Base-by-base conservation (phyloP, 495 filamentous ascomycete species). In the Xylaria castorea region DNA sequence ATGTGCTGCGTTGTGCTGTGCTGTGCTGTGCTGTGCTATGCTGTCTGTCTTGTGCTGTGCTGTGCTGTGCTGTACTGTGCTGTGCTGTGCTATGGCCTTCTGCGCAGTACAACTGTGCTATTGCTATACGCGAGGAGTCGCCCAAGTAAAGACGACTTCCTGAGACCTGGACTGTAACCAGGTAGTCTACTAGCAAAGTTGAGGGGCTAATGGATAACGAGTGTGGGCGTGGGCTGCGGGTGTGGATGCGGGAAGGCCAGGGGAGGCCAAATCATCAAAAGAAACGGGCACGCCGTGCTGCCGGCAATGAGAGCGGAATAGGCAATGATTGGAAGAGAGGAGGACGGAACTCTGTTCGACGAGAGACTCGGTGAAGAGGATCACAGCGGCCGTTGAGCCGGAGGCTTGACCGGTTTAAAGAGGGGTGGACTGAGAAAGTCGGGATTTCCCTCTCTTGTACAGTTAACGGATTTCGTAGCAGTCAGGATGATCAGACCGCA, bases 361-460 rank as follows among this genome's bases (percentile, higher is more conserved):
- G 65, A 76, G 73, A 75, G 71, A 80, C 78, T 80, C 78, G 78
- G 78, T 80, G 78, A 80, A 72, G 76, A 80, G 76, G 64, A 75
- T 68, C 44, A 71, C 67, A 57, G 71, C 74, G 75, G 71, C 75
- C 74, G 78, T 78, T 75, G 73, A 80, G 61, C 73, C 76, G 76
- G 70, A 74, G 60, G 72, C 70, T 71, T 80, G 76, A 80, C 78
- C 78, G 78, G 78, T 80, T 80, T 80, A 80, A 80, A 80, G 78
- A 80, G 78, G 76, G 76, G 78, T 75, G 78, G 71, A 74, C 75
- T 72, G 44, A 73, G 44, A 57, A 75, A 75, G 72, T 72, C 65
- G 36, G 70, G 53, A 61, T 67, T 71, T 57, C 60, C 69, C 62
- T 67, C 62, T 38, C 20, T 60, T 55, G 62, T 20, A 40, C 63